Percentiles rank a stretch among this genome's conserved stretches.
Evolutionary conservation across 2,329 filamentous ascomycete species (phyloP).

Genomic region (Oidium heveae): DNA sequence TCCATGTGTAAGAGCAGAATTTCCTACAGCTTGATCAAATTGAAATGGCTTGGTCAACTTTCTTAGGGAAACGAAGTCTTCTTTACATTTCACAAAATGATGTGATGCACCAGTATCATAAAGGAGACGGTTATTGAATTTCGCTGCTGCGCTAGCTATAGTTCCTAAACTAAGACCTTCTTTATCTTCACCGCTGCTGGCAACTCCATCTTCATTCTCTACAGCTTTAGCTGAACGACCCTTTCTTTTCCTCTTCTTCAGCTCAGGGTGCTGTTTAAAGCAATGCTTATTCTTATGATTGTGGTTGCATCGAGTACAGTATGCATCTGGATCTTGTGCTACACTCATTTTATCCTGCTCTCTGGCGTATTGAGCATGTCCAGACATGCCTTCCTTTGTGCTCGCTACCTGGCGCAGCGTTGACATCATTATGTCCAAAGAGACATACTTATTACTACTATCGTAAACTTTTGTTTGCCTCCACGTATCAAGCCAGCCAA

Average conservation of each 20-base stretch:
- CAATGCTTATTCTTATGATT: not conserved
- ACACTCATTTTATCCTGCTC: not conserved
- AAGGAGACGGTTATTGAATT: not conserved
- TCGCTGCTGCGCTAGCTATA: not conserved
- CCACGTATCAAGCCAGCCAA: not conserved
- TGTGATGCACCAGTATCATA: not conserved
- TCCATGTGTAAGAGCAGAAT: not conserved
- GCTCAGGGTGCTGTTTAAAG: not conserved
- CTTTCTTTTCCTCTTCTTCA: not conserved
- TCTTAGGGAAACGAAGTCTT: not conserved
- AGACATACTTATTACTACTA: not conserved
- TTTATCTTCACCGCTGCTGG: not conserved
- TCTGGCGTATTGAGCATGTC: not conserved
- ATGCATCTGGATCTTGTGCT: not conserved
- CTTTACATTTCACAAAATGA: not conserved
- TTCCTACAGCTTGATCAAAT: not conserved
- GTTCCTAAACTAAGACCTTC: not conserved
- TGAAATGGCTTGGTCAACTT: not conserved
- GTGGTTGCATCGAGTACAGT: not conserved
- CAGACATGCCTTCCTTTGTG: not conserved
- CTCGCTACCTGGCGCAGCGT: not conserved
- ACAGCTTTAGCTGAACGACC: too few species aligned
- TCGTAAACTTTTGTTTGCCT: not conserved
- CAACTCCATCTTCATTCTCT: too few species aligned
- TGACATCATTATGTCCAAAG: not conserved